These are phyloP conservation scores for Globisporangium canariense DNA, from an alignment of 352 stramenopile species.

Conservation along the genomic window DNA sequence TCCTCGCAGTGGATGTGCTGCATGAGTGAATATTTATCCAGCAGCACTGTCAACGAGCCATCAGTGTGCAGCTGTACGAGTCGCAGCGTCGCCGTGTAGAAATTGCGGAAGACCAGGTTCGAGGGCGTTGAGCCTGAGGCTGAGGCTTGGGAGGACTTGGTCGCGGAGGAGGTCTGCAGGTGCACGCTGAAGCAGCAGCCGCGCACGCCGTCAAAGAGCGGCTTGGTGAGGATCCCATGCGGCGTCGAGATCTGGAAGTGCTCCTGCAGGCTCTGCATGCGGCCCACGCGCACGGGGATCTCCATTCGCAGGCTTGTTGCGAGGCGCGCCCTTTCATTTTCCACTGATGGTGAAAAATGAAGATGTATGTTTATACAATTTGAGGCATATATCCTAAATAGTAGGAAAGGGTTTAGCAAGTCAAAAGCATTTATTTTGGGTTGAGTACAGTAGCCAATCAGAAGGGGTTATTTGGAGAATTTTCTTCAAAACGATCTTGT, in stretches of 20 bases:
- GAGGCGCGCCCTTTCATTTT: background rate
- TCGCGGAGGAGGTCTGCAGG: conserved; percentile 19
- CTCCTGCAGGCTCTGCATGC: conserved; percentile 19
- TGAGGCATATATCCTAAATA: background rate
- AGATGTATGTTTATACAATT: background rate
- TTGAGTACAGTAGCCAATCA: conserved; percentile 4
- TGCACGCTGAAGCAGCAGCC: conserved; percentile 39
- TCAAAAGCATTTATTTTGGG: background rate
- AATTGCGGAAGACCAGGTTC: conserved; percentile 64
- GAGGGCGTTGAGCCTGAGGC: background rate
- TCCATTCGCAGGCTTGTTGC: conserved; percentile 15
- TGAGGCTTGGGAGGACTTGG: conserved; percentile 1
- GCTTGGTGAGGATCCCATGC: conserved; percentile 15
- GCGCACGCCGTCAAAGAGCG: conserved; percentile 26
- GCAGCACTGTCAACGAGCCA: conserved; percentile 35
- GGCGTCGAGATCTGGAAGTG: conserved; percentile 16
- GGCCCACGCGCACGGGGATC: conserved; percentile 15
- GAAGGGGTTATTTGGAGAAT: conserved; percentile 4
- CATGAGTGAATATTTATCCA: conserved; percentile 50
- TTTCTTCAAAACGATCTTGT: conserved; percentile 2
- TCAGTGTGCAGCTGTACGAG: conserved; percentile 51
- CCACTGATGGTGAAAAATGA: background rate
- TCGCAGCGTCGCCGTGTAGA: conserved; percentile 51
- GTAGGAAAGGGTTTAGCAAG: background rate
- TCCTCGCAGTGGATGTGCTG: conserved; percentile 55